Conservation (phyloP, 1,139 yeast genomes). For the Candida glucosophila region DNA sequence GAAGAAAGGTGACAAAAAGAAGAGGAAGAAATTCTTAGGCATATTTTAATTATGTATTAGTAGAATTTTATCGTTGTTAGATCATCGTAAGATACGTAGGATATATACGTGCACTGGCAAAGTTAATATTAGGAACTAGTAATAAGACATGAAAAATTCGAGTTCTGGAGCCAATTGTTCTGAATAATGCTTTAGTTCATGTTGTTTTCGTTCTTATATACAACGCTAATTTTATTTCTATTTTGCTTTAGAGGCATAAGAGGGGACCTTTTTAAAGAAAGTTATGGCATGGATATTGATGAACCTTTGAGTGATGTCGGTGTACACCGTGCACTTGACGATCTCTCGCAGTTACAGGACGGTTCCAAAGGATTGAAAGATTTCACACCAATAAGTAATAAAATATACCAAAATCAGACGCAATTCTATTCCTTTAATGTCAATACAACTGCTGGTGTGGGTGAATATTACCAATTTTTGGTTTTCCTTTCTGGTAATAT, state of each 20-base stretch:
- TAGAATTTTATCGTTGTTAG: too few relatives aligned
- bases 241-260: too few relatives aligned
- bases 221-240: too few relatives aligned
- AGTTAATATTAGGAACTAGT: too few relatives aligned
- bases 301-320: conserved; percentile 3
- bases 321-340: conserved; percentile 1
- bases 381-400: conserved; percentile 34
- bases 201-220: too few relatives aligned
- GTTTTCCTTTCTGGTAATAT: conserved; percentile 55
- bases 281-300: conserved; percentile 8
- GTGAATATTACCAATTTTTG: conserved; percentile 43
- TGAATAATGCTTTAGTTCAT: too few relatives aligned
- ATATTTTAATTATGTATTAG: conserved; percentile 19
- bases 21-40: conserved; percentile 30
- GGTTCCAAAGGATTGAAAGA: conserved; percentile 28
- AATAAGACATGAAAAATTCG: too few relatives aligned
- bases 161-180: too few relatives aligned
- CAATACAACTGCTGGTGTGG: conserved; percentile 37
- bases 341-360: conserved; percentile 1
- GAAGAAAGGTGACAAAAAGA: conserved; percentile 10
- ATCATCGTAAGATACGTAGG: too few relatives aligned
- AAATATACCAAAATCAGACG: conserved; percentile 29
- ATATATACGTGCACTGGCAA: too few relatives aligned
- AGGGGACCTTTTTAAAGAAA: conserved; percentile 5
- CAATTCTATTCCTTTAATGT: conserved; percentile 39